Evolutionary conservation across 495 filamentous ascomycete species (phyloP), one percentile per base, ranked within the genome.

Genomic region (Hypoxylon fuscum): DNA sequence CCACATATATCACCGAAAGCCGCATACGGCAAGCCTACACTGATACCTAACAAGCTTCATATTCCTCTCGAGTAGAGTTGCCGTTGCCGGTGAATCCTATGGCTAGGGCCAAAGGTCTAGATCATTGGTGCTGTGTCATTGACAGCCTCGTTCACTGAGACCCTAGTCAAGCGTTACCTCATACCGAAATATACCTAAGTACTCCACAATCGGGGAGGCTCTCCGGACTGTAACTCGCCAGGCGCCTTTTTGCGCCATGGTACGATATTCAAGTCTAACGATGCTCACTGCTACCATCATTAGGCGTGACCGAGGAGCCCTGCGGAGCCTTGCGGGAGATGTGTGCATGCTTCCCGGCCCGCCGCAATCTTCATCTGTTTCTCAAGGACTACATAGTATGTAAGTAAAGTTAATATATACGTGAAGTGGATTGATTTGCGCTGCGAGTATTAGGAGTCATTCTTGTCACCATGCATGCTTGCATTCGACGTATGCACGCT

Each of bases 401-500:
- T 25, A 18, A 23, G 18, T 25, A 23, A 12, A 5, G 17, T 18
- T 25, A n/a, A n/a, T 18, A 47, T 47, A 42, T 47, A 18, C 25
- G 22, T 54, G 49, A 41, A 61, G 35, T 49, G 23, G 46, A 38
- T 18, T 29, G 20, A 52, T 52, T 12, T 51, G 41, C 23, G 34
- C 45, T 47, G 53, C 46, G 10, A 53, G 50, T 42, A 48, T 9
- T n/a, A 43, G 18, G 62, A 59, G 38, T 50, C 42, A 21, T 40
- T 53, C 38, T 54, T 43, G 9, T 43, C 37, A 51, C 46, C 21
- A 40, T 40, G 59, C 29, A 47, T 52, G 9, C 48, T n/a, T n/a
- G 42, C 31, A 35, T 10, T n/a, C n/a, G n/a, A 44, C 29, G 17
- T 42, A 57, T 64, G 60, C 42, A 60, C 62, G 55, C 62, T 61